These are phyloP conservation scores for Saccharum officinarum DNA, from an alignment of 176 grass and related monocot genomes.

Conservation along the genomic window DNA sequence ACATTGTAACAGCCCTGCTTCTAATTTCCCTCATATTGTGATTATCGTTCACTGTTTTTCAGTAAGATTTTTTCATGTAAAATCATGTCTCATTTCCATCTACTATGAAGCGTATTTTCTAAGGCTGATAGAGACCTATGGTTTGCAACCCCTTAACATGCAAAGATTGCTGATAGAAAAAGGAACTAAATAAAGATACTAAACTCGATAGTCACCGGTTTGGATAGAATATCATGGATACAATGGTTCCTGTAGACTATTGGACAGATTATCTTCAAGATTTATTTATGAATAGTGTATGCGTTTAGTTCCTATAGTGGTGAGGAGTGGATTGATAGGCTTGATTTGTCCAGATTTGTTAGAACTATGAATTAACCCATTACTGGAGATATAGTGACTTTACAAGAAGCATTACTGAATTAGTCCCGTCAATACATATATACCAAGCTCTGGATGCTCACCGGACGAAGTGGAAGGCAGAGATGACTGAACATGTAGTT, in stretches of 20 bases:
- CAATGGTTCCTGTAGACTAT: neutral
- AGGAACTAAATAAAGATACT: conserved; percentile 1
- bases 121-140: neutral
- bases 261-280: neutral
- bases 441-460: conserved; percentile 39
- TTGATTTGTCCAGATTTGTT: conserved; percentile 13
- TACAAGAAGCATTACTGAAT: conserved; percentile 8
- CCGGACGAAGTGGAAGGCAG: conserved; percentile 77
- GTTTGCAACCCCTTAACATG: neutral
- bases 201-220: neutral
- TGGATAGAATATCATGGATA: conserved; percentile 1
- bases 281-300: neutral
- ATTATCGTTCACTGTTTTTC: neutral
- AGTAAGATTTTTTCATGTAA: neutral
- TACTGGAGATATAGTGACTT: neutral
- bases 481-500: conserved; percentile 54
- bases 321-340: neutral
- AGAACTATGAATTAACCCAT: neutral
- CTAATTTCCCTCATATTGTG: neutral
- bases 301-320: neutral
- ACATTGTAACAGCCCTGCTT: neutral
- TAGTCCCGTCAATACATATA: conserved; percentile 13
- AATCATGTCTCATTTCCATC: neutral
- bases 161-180: neutral
- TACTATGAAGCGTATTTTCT: neutral